Percentiles rank a stretch among this genome's conserved stretches.
These are phyloP conservation scores for Boletus bicolor DNA, from an alignment of 768 basidiomycete species.

Conservation along the genomic window DNA sequence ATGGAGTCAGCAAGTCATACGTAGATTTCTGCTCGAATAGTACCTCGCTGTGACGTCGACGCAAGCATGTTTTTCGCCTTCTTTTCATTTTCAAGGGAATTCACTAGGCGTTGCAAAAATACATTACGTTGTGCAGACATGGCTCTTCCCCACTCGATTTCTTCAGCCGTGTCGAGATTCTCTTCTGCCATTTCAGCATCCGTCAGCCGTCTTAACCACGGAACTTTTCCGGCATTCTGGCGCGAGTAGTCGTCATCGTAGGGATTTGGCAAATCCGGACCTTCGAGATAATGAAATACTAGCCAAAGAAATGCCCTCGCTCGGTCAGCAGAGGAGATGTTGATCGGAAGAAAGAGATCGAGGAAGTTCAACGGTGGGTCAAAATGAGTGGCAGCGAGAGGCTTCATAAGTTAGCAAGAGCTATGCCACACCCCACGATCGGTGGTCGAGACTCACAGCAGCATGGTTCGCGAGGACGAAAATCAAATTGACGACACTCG, in stretches of 20 bases:
- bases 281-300: slow-evolving; percentile 78
- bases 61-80: slow-evolving; percentile 38
- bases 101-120: slow-evolving; percentile 69
- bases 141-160: slow-evolving; percentile 70
- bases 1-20: slow-evolving; percentile 10
- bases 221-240: slow-evolving; percentile 58
- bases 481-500: slow-evolving; percentile 81
- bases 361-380: slow-evolving; percentile 72
- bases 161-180: slow-evolving; percentile 76
- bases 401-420: slow-evolving; percentile 35
- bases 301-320: slow-evolving; percentile 82
- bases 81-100: slow-evolving; percentile 50
- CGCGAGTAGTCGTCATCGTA: slow-evolving; percentile 68
- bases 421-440: slow-evolving; percentile 3
- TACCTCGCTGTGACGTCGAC: slow-evolving; percentile 31
- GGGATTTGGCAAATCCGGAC: slow-evolving; percentile 60
- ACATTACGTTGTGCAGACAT: slow-evolving; percentile 72
- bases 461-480: slow-evolving; percentile 81
- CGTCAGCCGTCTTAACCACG: slow-evolving; percentile 53
- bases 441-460: slow-evolving; percentile 47
- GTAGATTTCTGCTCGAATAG: not conserved
- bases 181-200: slow-evolving; percentile 55
- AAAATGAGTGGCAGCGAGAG: slow-evolving; percentile 66
- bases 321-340: slow-evolving; percentile 67
- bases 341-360: slow-evolving; percentile 80